These are phyloP conservation scores for Raffaelea albimanens DNA, from an alignment of 2,329 filamentous ascomycete genomes.

Conservation along the genomic window DNA sequence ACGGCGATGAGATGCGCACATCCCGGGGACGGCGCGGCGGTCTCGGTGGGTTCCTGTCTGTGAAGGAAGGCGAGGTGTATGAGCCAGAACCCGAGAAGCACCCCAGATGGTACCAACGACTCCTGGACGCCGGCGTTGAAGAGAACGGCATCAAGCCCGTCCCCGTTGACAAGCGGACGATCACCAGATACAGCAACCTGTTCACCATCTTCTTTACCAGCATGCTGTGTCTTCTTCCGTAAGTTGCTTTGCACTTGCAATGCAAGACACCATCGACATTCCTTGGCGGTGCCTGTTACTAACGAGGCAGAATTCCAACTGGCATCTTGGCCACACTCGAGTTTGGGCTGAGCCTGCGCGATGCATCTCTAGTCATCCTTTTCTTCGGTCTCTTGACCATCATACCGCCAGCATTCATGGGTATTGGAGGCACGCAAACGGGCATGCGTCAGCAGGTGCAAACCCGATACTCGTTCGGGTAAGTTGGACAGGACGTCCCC, in stretches of 20 bases:
- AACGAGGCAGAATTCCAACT: constrained; percentile 37
- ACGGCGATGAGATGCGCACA: background rate
- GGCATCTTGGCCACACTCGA: constrained; percentile 47
- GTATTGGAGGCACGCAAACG: constrained; percentile 43
- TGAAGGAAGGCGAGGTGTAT: constrained; percentile 24
- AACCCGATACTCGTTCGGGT: constrained; percentile 52
- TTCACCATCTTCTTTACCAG: constrained; percentile 54
- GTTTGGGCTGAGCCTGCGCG: constrained; percentile 44
- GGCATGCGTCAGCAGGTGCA: constrained; percentile 52
- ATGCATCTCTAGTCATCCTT: constrained; percentile 46
- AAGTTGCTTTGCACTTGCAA: constrained; percentile 18
- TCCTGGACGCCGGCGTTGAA: constrained; percentile 37
- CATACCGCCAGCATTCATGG: constrained; percentile 44
- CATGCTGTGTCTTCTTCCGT: constrained; percentile 49
- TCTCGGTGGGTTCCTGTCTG: constrained; percentile 15
- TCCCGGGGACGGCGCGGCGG: constrained; percentile 11
- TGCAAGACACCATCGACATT: background rate
- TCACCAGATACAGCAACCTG: constrained; percentile 42
- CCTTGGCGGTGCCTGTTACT: background rate
- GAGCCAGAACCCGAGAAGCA: constrained; percentile 19
- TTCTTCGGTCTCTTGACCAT: constrained; percentile 48
- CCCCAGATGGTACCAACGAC: constrained; percentile 30
- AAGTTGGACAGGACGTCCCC: constrained; percentile 11
- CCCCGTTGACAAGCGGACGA: constrained; percentile 41
- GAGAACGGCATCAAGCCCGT: constrained; percentile 48